Base-by-base conservation (phyloP, 139 green algal species). In the Astrephomene gubernaculifera region DNA sequence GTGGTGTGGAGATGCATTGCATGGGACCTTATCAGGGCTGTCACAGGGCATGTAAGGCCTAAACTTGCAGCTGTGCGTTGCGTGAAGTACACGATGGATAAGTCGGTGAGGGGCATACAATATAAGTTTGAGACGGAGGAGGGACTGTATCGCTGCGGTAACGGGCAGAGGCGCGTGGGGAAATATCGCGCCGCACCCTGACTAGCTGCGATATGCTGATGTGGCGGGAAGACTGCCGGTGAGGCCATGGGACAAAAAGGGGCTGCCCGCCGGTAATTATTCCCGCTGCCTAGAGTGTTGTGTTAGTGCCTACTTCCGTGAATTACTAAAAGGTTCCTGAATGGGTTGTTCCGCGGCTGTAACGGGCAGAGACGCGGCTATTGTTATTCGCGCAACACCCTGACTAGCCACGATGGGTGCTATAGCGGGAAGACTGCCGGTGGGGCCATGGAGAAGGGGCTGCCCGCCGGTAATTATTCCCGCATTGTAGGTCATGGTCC, bases 361-460 rank as follows among this genome's bases (percentile, higher is more conserved):
- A 83, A 72, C 75, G 60, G 60, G 39, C 60, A 8, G n/a, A n/a
- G n/a, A 6, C 31, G 41, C 60, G 52, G 22, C 25, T 69, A 7
- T 69, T 22, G 27, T 27, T 31, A 36, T 3, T n/a, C n/a, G 39
- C 43, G 60, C 60, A 38, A 4, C 25, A 41, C 75, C 78, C 78
- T 75, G 78, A 84, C 78, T 74, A 24, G 44, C 61, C 33, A 14
- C 43, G 71, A 21, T 2, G 31, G 21, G 45, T 78, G 35, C n/a
- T 89, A 39, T 89, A 12, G 86, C 79, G 44, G 67, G 71, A 64
- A 89, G 86, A 89, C 86, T 89, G 86, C 86, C 86, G 72, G 57
- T 9, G 64, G 53, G 35, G 71, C 71, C 69, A 89, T 65, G 25
- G 76, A n/a, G n/a, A 31, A 19, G 12, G 33, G n/a, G 69, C 49